Conservation (phyloP, 2,329 filamentous ascomycete genomes). For the Curvularia verruculosa region DNA sequence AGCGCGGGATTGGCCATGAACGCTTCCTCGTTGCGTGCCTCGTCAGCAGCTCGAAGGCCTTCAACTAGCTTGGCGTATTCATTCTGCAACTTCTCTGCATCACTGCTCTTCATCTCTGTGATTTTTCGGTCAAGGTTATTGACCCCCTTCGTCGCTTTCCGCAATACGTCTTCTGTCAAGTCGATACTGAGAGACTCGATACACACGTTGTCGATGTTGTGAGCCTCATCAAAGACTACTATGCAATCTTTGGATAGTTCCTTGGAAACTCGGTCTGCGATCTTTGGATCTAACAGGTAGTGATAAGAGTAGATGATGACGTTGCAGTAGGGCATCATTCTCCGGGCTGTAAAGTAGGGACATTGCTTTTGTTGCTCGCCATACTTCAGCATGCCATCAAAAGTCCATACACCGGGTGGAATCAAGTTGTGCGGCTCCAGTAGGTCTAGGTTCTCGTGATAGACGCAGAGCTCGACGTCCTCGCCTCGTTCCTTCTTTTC, state of each 20-base stretch:
- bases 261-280: constrained; percentile 91
- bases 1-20: constrained; percentile 97
- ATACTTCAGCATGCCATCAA: constrained; percentile 86
- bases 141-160: constrained; percentile 88
- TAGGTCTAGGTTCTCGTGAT: constrained; percentile 96
- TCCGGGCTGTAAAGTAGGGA: constrained; percentile 91
- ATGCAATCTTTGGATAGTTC: constrained; percentile 98
- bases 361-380: constrained; percentile 97
- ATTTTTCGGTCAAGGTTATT: constrained; percentile 91
- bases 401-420: constrained; percentile 92
- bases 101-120: constrained; percentile 91
- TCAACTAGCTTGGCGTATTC: constrained; percentile 97
- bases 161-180: constrained; percentile 90
- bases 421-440: constrained; percentile 94
- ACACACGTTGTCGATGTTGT: constrained; percentile 99
- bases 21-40: constrained; percentile 88
- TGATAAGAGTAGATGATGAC: constrained; percentile 99
- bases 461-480: constrained; percentile 90
- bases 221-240: constrained; percentile 96
- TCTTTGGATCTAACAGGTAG: constrained; percentile 96
- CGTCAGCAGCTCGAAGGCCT: constrained; percentile 84
- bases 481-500: constrained; percentile 97
- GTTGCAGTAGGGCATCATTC: constrained; percentile 99
- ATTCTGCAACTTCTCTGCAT: constrained; percentile 90
- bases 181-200: constrained; percentile 98